Percentiles rank a stretch among this genome's conserved stretches.
These are phyloP conservation scores for Pelargonium hybrid DNA, from an alignment of 441 rosid genomes.

Conservation along the genomic window DNA sequence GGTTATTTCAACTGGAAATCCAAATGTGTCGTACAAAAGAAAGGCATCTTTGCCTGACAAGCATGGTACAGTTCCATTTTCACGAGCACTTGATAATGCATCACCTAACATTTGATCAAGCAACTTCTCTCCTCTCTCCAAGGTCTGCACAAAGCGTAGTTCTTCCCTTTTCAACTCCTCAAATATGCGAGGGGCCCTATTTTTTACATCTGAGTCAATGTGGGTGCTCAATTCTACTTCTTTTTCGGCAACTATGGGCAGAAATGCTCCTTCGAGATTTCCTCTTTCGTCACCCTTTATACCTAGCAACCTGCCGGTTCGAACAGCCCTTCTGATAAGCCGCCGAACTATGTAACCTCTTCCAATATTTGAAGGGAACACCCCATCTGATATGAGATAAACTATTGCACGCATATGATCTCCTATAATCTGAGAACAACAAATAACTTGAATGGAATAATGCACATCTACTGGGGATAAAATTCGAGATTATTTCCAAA, in stretches of 20 bases:
- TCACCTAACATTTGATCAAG: slow-evolving; percentile 66
- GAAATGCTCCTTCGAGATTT: slow-evolving; percentile 55
- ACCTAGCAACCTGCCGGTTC: slow-evolving; percentile 74
- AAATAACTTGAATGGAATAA: slow-evolving; percentile 13
- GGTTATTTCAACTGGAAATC: slow-evolving; percentile 89
- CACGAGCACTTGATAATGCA: slow-evolving; percentile 33
- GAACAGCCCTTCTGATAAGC: slow-evolving; percentile 82
- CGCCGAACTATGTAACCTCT: slow-evolving; percentile 90
- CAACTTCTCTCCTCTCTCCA: slow-evolving; percentile 83
- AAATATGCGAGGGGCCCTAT: slow-evolving; percentile 43
- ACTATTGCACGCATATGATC: slow-evolving; percentile 87
- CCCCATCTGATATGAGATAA: slow-evolving; percentile 85
- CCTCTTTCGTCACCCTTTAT: slow-evolving; percentile 50
- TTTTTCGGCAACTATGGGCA: slow-evolving; percentile 60
- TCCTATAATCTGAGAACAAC: slow-evolving; percentile 49
- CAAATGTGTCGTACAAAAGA: slow-evolving; percentile 70
- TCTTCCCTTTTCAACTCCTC: slow-evolving; percentile 84
- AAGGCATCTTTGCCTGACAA: slow-evolving; percentile 75
- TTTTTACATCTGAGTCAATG: slow-evolving; percentile 57
- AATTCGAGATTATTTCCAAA: slow-evolving; percentile 3
- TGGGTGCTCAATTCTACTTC: slow-evolving; percentile 64
- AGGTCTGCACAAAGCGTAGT: slow-evolving; percentile 70
- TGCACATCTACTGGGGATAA: slow-evolving; percentile 1
- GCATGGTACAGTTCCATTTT: slow-evolving; percentile 36
- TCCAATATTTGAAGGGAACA: slow-evolving; percentile 80